These are phyloP conservation scores for Zizania palustris DNA, from an alignment of 202 grass and related monocot species.

Conservation along the genomic window DNA sequence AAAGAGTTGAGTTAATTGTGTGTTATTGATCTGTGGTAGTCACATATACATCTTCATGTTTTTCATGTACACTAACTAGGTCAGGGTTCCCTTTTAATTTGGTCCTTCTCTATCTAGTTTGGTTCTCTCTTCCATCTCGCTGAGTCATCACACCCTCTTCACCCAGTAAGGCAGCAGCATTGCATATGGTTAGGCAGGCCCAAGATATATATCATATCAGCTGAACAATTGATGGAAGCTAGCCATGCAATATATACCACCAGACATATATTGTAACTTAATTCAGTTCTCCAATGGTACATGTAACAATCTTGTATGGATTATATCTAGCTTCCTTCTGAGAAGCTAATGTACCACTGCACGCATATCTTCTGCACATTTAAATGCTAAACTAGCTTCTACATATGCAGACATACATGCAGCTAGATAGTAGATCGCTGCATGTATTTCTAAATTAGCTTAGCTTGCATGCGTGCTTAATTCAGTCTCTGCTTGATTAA, in stretches of 20 bases:
- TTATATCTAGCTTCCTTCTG: conserved; percentile 26
- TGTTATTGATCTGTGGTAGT: neutral
- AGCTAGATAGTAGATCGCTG: neutral
- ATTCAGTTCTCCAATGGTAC: neutral
- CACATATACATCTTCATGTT: conserved; percentile 17
- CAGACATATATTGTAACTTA: neutral
- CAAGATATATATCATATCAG: neutral
- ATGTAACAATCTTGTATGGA: conserved; percentile 23
- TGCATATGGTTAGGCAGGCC: conserved; percentile 5
- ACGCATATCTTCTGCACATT: conserved; percentile 3
- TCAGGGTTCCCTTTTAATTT: neutral
- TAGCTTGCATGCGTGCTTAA: neutral
- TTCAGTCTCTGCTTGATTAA: neutral
- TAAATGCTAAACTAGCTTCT: neutral
- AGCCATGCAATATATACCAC: neutral
- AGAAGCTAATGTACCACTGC: conserved; percentile 38
- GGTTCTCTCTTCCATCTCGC: neutral
- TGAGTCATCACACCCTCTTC: neutral
- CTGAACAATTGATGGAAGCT: neutral
- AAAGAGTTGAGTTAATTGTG: neutral
- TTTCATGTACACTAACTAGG: conserved; percentile 4
- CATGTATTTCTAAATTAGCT: neutral
- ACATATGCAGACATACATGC: neutral
- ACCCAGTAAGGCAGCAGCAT: conserved; percentile 40
- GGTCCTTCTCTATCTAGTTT: neutral